phyloP scores from a whole-genome alignment of 257 asterid genomes.

The Solanum tacnaense region DNA sequence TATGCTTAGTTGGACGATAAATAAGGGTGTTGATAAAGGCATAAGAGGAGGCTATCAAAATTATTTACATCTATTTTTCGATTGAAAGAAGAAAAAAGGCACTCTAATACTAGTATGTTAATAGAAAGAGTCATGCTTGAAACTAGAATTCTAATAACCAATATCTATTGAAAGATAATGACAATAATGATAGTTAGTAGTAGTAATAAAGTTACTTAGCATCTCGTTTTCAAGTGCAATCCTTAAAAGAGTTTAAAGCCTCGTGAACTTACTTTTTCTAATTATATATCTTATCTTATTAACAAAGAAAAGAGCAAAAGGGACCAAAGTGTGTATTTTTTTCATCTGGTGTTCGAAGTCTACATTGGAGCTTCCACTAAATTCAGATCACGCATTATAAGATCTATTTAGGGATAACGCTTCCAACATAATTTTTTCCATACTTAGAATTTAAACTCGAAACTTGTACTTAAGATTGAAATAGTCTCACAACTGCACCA shows the following conservation, averaged over 20 bases:
- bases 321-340: not conserved
- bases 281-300: not conserved
- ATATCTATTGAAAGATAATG: not conserved
- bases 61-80: not conserved
- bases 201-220: not conserved
- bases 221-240: not conserved
- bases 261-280: not conserved
- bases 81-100: no score
- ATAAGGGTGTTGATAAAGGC: not conserved
- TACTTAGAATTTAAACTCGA: rapidly evolving
- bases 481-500: no score
- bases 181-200: not conserved
- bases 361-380: no score
- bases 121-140: not conserved
- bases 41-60: rapidly evolving
- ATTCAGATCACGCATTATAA: rapidly evolving
- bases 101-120: no score
- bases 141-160: not conserved
- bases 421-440: rapidly evolving
- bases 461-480: no score
- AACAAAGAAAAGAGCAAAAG: not conserved
- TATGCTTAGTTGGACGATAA: not conserved
- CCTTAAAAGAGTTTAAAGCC: not conserved
- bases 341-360: rapidly evolving
- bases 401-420: rapidly evolving